These are phyloP conservation scores for Ogataea glucozyma DNA, from an alignment of 805 yeast species.

Conservation along the genomic window DNA sequence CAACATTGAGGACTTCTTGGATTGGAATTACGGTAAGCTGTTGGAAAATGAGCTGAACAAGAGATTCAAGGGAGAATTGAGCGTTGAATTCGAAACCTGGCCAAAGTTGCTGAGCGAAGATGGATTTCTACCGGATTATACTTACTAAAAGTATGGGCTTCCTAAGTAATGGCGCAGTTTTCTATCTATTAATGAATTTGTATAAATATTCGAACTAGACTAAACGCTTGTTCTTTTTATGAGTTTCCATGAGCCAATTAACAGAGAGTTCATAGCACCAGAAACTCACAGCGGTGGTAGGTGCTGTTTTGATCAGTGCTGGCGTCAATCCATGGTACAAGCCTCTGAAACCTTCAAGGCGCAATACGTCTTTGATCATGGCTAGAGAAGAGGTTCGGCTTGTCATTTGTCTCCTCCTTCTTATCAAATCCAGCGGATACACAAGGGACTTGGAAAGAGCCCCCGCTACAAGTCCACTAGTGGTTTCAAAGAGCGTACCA, in stretches of 20 bases:
- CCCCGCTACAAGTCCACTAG: constrained; percentile 79
- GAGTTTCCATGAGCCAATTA: constrained; percentile 21
- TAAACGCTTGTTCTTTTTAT: constrained; percentile 1
- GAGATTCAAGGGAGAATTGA: constrained; percentile 68
- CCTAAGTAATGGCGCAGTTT: too few species aligned
- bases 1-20: constrained; percentile 91
- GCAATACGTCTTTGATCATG: constrained; percentile 43
- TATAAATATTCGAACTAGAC: not conserved
- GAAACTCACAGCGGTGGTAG: constrained; percentile 51
- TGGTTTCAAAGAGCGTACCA: constrained; percentile 47
- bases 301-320: constrained; percentile 76
- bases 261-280: constrained; percentile 36
- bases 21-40: constrained; percentile 77
- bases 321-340: constrained; percentile 74
- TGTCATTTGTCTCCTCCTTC: constrained; percentile 73
- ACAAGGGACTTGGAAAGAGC: constrained; percentile 66
- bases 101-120: constrained; percentile 39
- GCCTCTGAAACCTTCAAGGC: constrained; percentile 62
- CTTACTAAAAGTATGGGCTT: constrained; percentile 17
- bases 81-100: constrained; percentile 71
- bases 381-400: constrained; percentile 18
- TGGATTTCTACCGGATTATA: constrained; percentile 26
- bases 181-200: constrained; percentile 3
- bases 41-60: constrained; percentile 64
- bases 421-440: constrained; percentile 83